These are phyloP conservation scores for Malania oleifera DNA, from an alignment of 164 flowering plant species.

Conservation along the genomic window DNA sequence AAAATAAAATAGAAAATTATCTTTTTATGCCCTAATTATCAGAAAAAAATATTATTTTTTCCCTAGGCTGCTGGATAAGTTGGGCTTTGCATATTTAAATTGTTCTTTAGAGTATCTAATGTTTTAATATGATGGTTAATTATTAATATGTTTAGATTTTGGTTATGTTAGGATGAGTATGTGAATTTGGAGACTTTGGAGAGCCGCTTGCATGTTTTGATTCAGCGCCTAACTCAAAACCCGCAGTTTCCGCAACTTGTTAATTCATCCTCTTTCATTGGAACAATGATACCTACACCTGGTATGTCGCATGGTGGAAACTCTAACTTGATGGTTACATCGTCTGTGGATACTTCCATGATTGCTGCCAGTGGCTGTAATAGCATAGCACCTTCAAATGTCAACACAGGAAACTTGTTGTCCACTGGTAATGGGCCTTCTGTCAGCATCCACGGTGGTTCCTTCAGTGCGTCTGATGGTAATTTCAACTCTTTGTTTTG, in stretches of 20 bases:
- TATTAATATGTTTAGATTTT: not conserved
- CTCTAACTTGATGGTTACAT: constrained; percentile 41
- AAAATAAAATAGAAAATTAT: no score
- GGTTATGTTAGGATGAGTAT: constrained; percentile 67
- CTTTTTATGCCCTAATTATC: no score
- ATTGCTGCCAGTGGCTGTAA: constrained; percentile 30
- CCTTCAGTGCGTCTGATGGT: constrained; percentile 61
- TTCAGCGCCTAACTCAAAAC: constrained; percentile 31
- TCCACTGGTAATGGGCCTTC: constrained; percentile 36
- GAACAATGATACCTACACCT: constrained; percentile 98
- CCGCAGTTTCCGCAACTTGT: constrained; percentile 42
- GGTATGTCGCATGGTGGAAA: constrained; percentile 67
- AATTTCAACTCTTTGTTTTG: constrained; percentile 11
- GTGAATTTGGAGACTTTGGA: constrained; percentile 68
- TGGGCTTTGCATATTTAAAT: no score
- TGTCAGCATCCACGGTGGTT: constrained; percentile 41
- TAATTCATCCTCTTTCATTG: constrained; percentile 59
- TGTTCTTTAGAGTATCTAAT: no score
- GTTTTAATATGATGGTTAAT: no score
- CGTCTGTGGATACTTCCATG: constrained; percentile 51
- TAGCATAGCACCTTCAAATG: constrained; percentile 32
- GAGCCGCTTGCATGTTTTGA: constrained; percentile 45
- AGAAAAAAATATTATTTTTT: no score
- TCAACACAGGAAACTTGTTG: constrained; percentile 50
- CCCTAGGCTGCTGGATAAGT: no score